phyloP scores from a whole-genome alignment of 495 filamentous ascomycete species.

The Talaromyces adpressus region DNA sequence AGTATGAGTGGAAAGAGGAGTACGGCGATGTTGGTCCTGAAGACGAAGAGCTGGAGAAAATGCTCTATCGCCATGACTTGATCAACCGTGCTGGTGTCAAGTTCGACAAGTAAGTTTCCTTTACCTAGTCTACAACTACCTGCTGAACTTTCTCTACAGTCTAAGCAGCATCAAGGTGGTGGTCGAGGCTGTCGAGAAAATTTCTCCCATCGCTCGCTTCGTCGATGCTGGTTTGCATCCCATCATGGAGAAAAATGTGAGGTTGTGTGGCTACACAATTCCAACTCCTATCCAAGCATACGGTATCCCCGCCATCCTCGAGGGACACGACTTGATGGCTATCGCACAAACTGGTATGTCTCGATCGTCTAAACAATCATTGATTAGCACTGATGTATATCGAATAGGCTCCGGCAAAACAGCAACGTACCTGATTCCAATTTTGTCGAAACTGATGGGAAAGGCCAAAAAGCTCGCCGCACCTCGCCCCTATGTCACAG shows the following conservation, averaged over 20 bases:
- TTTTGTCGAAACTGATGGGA: slow-evolving; percentile 85
- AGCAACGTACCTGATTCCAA: slow-evolving; percentile 83
- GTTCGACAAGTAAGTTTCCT: slow-evolving; percentile 31
- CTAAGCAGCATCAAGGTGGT: slow-evolving; percentile 26
- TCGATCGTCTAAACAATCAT: background rate
- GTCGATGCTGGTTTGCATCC: slow-evolving; percentile 80
- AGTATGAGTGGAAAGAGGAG: slow-evolving; percentile 83
- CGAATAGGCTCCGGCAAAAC: slow-evolving; percentile 87
- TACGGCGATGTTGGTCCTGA: slow-evolving; percentile 77
- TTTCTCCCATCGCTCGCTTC: slow-evolving; percentile 41
- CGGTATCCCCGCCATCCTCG: slow-evolving; percentile 65
- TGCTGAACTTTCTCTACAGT: slow-evolving; percentile 12
- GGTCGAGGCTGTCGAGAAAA: slow-evolving; percentile 22
- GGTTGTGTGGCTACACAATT: slow-evolving; percentile 53
- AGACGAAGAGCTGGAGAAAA: slow-evolving; percentile 56
- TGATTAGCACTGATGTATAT: background rate
- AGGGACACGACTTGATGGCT: slow-evolving; percentile 72
- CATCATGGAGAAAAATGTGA: slow-evolving; percentile 68
- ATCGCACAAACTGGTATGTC: slow-evolving; percentile 85
- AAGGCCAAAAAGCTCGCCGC: slow-evolving; percentile 81
- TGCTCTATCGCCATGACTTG: slow-evolving; percentile 58
- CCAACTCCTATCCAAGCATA: slow-evolving; percentile 88
- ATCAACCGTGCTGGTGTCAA: slow-evolving; percentile 35
- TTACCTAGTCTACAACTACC: background rate
- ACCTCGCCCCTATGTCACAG: slow-evolving; percentile 55